A percentile compares a stretch with the other conserved stretches of the same genome.
Conservation (phyloP, 495 filamentous ascomycete species). For the Endocarpon pusillum region DNA sequence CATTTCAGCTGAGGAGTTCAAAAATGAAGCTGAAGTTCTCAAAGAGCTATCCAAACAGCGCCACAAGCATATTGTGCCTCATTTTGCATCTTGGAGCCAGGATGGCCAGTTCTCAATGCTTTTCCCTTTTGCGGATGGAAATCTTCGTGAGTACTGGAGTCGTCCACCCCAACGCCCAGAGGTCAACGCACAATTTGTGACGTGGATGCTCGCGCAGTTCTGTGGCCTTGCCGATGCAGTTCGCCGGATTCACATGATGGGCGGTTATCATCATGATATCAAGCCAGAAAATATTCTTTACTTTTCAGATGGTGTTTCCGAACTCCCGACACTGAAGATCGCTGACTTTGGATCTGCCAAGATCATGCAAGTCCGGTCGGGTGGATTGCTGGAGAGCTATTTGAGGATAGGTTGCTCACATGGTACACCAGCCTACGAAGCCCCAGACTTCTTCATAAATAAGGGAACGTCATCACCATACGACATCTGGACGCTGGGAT, state of each 20-base stretch:
- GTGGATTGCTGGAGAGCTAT: no score
- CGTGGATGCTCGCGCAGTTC: constrained; percentile 12
- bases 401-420: no score
- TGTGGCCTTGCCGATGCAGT: constrained; percentile 9
- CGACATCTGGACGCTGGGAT: constrained; percentile 32
- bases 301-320: constrained; percentile 6
- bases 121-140: constrained; percentile 14
- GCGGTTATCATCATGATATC: constrained; percentile 12
- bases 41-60: no score
- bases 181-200: background rate
- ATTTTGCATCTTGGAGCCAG: no score
- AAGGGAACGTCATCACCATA: constrained; percentile 19
- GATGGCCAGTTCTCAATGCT: constrained; percentile 14
- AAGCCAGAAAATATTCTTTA: constrained; percentile 20
- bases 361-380: no score
- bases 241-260: constrained; percentile 6
- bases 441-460: constrained; percentile 25
- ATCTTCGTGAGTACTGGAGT: constrained; percentile 11
- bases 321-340: constrained; percentile 7
- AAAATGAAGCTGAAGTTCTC: no score
- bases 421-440: constrained; percentile 22
- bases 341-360: constrained; percentile 13
- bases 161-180: background rate
- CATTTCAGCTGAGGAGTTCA: no score
- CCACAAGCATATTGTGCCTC: no score